phyloP scores from a whole-genome alignment of 2,329 filamentous ascomycete species.

The Didymella sp. region DNA sequence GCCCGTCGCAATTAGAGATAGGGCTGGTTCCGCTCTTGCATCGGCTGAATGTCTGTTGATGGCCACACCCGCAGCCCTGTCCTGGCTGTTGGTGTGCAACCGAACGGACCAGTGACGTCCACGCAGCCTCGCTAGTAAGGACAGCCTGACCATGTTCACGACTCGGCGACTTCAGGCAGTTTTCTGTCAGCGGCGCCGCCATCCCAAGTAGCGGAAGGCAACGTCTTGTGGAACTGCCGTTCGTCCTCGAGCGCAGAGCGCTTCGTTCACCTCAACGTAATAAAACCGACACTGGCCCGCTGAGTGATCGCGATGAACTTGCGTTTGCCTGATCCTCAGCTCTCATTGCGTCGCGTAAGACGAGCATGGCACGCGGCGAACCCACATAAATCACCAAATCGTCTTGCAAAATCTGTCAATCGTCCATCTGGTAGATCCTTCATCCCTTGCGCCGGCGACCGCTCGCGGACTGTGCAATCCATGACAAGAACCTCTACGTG shows the following conservation, averaged over 20 bases:
- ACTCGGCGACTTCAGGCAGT: slow-evolving; percentile 40
- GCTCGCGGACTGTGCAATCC: slow-evolving; percentile 26
- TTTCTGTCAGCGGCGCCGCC: slow-evolving; percentile 37
- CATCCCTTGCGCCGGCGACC: slow-evolving; percentile 36
- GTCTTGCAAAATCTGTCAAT: slow-evolving; percentile 35
- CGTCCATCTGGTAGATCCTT: slow-evolving; percentile 35
- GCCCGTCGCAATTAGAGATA: slow-evolving; percentile 38
- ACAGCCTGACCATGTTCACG: slow-evolving; percentile 27
- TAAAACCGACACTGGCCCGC: slow-evolving; percentile 30
- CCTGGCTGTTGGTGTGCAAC: slow-evolving; percentile 37
- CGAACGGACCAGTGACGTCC: slow-evolving; percentile 36
- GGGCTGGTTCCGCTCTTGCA: slow-evolving; percentile 44
- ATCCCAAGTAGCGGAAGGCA: slow-evolving; percentile 22
- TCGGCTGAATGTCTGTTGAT: slow-evolving; percentile 33
- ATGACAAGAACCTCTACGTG: slow-evolving; percentile 22
- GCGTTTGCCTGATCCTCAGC: slow-evolving; percentile 27
- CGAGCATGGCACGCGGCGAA: slow-evolving; percentile 31
- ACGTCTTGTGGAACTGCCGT: slow-evolving; percentile 29
- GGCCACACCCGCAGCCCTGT: slow-evolving; percentile 22
- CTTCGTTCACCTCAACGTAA: slow-evolving; percentile 16
- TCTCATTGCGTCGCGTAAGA: slow-evolving; percentile 32
- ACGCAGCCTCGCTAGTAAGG: slow-evolving; percentile 24
- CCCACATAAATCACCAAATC: slow-evolving; percentile 39
- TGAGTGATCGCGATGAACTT: slow-evolving; percentile 13
- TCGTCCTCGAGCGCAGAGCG: slow-evolving; percentile 8